phyloP scores from a whole-genome alignment of 208 protist species.

The Crithidia expoeki region DNA sequence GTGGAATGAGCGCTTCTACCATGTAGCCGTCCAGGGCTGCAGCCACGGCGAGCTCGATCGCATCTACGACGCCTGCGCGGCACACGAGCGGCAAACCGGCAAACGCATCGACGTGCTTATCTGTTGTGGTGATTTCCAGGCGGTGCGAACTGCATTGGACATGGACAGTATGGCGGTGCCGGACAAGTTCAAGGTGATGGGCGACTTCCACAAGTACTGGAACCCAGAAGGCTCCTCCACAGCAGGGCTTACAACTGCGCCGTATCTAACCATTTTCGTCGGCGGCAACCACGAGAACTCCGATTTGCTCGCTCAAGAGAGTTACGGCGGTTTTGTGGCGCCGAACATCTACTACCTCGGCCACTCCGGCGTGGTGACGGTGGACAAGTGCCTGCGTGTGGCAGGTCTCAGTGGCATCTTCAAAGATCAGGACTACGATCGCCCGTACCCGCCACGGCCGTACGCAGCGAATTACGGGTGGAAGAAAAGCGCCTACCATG shows the following conservation, averaged over 20 bases:
- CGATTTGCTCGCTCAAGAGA: slow-evolving; percentile 94
- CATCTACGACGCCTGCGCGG: slow-evolving; percentile 94
- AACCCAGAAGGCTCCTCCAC: not conserved
- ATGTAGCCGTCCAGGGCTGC: slow-evolving; percentile 98
- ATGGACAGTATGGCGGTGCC: slow-evolving; percentile 95
- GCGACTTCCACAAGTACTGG: slow-evolving; percentile 97
- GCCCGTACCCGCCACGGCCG: slow-evolving; percentile 73
- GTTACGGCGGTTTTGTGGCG: slow-evolving; percentile 96
- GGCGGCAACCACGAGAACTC: slow-evolving; percentile 99
- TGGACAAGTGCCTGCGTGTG: slow-evolving; percentile 75
- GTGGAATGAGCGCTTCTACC: slow-evolving; percentile 40
- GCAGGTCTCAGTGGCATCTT: slow-evolving; percentile 91
- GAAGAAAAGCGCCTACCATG: slow-evolving; percentile 88
- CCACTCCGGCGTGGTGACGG: slow-evolving; percentile 90
- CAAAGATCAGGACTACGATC: slow-evolving; percentile 80
- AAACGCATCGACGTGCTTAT: slow-evolving; percentile 96
- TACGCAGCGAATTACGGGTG: slow-evolving; percentile 50
- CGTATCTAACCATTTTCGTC: slow-evolving; percentile 98
- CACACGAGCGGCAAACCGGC: slow-evolving; percentile 76
- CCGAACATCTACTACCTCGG: slow-evolving; percentile 99
- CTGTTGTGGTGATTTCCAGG: slow-evolving; percentile 99
- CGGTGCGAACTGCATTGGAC: slow-evolving; percentile 92
- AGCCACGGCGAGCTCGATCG: slow-evolving; percentile 97
- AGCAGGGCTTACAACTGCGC: slow-evolving; percentile 52
- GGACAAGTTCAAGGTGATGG: slow-evolving; percentile 93